Evolutionary conservation across 2,329 filamentous ascomycete species (phyloP).

Genomic region (Metarhizium robertsii): DNA sequence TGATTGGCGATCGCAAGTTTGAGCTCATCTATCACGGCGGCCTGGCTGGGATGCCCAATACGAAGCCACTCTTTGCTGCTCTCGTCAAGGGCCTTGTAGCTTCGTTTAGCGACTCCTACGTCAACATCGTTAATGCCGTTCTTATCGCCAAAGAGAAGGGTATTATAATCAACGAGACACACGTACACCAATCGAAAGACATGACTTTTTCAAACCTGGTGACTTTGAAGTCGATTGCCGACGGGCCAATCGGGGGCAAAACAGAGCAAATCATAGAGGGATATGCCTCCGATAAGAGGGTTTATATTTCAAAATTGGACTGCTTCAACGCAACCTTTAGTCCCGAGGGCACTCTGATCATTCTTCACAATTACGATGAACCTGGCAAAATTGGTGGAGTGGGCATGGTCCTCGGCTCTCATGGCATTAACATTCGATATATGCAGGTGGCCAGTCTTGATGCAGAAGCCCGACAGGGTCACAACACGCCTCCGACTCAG

Average conservation of each 20-base stretch:
- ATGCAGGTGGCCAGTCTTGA: slow-evolving; percentile 62
- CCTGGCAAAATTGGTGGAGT: slow-evolving; percentile 78
- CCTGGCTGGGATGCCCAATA: slow-evolving; percentile 61
- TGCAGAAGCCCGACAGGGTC: slow-evolving; percentile 11
- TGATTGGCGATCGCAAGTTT: slow-evolving; percentile 56
- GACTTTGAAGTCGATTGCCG: slow-evolving; percentile 49
- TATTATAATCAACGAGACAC: slow-evolving; percentile 67
- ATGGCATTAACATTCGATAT: slow-evolving; percentile 68
- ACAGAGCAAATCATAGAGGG: slow-evolving; percentile 48
- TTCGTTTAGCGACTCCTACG: slow-evolving; percentile 57
- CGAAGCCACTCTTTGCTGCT: slow-evolving; percentile 69
- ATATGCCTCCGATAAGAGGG: slow-evolving; percentile 53
- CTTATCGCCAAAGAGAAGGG: slow-evolving; percentile 69
- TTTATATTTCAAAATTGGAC: slow-evolving; percentile 64
- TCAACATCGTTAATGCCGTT: slow-evolving; percentile 77
- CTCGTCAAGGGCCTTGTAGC: slow-evolving; percentile 67
- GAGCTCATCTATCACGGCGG: slow-evolving; percentile 72
- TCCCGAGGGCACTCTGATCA: slow-evolving; percentile 64
- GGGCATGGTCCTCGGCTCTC: slow-evolving; percentile 57
- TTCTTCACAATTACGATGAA: slow-evolving; percentile 72
- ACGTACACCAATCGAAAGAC: slow-evolving; percentile 51
- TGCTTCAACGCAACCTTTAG: slow-evolving; percentile 66
- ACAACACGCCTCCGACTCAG: slow-evolving; percentile 9
- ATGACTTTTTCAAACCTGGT: slow-evolving; percentile 62
- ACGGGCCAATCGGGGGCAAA: slow-evolving; percentile 13